Base-by-base conservation (phyloP, 2,329 filamentous ascomycete species). In the Polychaeton citri region DNA sequence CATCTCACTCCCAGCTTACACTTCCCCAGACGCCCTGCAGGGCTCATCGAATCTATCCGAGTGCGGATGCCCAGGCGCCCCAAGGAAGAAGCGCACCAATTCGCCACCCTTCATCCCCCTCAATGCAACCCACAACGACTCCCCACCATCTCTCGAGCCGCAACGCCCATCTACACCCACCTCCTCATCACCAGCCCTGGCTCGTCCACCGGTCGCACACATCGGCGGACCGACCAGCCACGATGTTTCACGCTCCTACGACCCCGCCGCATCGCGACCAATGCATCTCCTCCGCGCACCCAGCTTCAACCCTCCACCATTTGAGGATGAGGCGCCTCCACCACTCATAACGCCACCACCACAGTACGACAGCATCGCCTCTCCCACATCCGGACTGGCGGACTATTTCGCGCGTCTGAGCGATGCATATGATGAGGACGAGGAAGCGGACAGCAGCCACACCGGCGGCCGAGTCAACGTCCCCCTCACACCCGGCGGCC, bases 391-490 rank as follows among this genome's bases (percentile, higher is more conserved):
- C 9, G 73, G 73, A 0, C 58, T 94, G 32, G 81, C 85, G 2
- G 87, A 94, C 51, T 95, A 95, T 57, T 95, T 95, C 54, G 68
- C 79, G 0, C 74, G 87, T 1, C 62, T 93, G 26, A 81, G 81
- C 0, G 72, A 84, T 44, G 59, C 63, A 3, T 68, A 69, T 41
- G 64, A 67, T 38, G 80, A 82, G 38, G 79, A 84, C 30, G 66
- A 64, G 30, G 68, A 72, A 26, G 68, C 71, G 21, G 65, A 66
- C 21, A 39, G 38, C 18, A 39, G 32, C 3, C 38, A 43, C 26
- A 24, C 30, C 3, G 36, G 40, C 9, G 58, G 58, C 10, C 55
- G 65, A 13, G 60, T 68, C 10, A 72, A 77, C 45, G 63, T 77
- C 8, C 74, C 76, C 15, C 60, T 80, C 13, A 79, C 74, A 0